These are phyloP conservation scores for Myriangium duriaei DNA, from an alignment of 2,329 filamentous ascomycete genomes.

Conservation along the genomic window DNA sequence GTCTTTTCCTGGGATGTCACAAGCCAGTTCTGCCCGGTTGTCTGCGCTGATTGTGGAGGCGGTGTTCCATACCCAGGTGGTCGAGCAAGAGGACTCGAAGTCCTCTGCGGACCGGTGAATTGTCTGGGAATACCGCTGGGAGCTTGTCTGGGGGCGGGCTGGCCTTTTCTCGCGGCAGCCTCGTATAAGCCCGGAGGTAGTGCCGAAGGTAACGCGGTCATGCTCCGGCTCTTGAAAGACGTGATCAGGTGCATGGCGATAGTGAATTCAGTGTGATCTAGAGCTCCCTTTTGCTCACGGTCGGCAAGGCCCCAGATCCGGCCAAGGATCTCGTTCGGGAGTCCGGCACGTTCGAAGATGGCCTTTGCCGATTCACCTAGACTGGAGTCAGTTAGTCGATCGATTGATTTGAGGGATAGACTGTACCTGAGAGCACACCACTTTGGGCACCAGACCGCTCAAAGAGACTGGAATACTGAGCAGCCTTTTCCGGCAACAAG, in stretches of 20 bases:
- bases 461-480: slow-evolving; percentile 80
- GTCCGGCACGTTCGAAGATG: slow-evolving; percentile 85
- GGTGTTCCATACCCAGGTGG: slow-evolving; percentile 35
- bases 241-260: slow-evolving; percentile 97
- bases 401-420: background rate
- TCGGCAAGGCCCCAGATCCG: slow-evolving; percentile 93
- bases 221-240: slow-evolving; percentile 71
- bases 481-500: slow-evolving; percentile 74
- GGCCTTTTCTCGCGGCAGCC: slow-evolving; percentile 61
- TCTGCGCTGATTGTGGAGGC: slow-evolving; percentile 37
- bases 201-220: slow-evolving; percentile 66
- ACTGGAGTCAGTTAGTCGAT: slow-evolving; percentile 10
- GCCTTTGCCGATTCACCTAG: slow-evolving; percentile 73
- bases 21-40: slow-evolving; percentile 61
- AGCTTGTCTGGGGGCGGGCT: slow-evolving; percentile 30
- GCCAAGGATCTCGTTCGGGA: slow-evolving; percentile 84
- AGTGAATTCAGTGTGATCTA: slow-evolving; percentile 84
- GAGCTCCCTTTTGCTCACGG: slow-evolving; percentile 77
- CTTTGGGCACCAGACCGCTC: slow-evolving; percentile 72
- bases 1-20: slow-evolving; percentile 73
- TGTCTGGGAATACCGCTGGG: slow-evolving; percentile 62
- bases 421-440: slow-evolving; percentile 57
- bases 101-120: slow-evolving; percentile 56
- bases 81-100: slow-evolving; percentile 46
- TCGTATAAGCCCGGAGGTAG: slow-evolving; percentile 83